A percentile compares a stretch with the other conserved stretches of the same genome.
These are phyloP conservation scores for Eucalyptus camaldulensis DNA, from an alignment of 345 rosid genomes.

Conservation along the genomic window DNA sequence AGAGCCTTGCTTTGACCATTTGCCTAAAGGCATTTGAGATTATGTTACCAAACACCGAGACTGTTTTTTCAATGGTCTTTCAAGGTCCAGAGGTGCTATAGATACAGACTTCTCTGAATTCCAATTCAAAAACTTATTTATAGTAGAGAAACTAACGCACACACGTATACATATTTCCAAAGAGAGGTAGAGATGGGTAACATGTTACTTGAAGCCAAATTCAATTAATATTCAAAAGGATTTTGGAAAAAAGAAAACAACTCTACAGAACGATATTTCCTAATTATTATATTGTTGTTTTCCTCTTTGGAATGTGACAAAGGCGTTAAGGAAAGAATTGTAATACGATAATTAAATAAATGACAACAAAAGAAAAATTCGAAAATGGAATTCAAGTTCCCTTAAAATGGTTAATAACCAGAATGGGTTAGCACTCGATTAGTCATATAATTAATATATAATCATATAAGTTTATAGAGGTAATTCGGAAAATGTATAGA, in stretches of 20 bases:
- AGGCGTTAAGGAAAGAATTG: neutral
- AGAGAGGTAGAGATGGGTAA: neutral
- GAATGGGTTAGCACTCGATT: neutral
- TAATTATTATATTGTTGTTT: neutral
- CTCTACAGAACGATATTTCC: neutral
- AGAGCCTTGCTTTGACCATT: too few relatives aligned
- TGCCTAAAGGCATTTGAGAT: too few relatives aligned
- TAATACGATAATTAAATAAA: neutral
- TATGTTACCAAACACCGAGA: too few relatives aligned
- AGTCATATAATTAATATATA: neutral
- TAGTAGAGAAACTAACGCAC: neutral
- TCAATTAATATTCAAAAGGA: neutral
- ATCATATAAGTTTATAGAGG: neutral
- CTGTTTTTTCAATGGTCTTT: too few relatives aligned
- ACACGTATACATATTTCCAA: accelerated
- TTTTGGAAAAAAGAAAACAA: too few relatives aligned
- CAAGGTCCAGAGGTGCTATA: neutral
- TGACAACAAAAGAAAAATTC: neutral
- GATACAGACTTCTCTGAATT: neutral
- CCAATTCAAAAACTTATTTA: neutral
- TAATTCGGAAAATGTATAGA: neutral
- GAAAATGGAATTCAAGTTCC: neutral
- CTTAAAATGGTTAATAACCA: neutral
- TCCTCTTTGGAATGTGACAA: neutral
- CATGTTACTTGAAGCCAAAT: neutral